Base-by-base conservation (phyloP, 345 rosid genomes). In the Clarkia xantiana region DNA sequence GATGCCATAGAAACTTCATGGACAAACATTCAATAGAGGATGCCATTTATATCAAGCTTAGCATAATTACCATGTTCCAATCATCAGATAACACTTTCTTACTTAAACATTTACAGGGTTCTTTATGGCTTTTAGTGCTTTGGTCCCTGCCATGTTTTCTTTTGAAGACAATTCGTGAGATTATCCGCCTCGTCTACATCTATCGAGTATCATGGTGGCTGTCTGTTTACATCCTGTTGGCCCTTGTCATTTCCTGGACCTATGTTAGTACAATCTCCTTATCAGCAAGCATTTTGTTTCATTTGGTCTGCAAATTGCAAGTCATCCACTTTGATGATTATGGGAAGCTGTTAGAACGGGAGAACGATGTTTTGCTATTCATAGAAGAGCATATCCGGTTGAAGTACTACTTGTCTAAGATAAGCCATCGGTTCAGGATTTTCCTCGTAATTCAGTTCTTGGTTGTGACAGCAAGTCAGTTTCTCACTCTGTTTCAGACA, bases 371-470 rank as follows among this genome's bases (percentile, higher is more conserved):
- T 63, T 49, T 71, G 44, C 49, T 72, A 53, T 72, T 78, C 46
- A 80, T 82, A 22, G 74, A 80, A 39, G 94, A 85, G 62, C 97
- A 89, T 62, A 70, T 69, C 46, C 90, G 81, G 45, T 71, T 89
- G 11, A 75, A 94, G 0, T 59, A 77, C 66, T 67, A 89, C 59
- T 90, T 85, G 14, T 85, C 95, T 40, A 89, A 89, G 70, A 89
- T 89, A 64, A 89, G 97, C 75, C 97, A 89, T 65, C 78, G 94
- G 75, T 89, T 85, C 66, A 77, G 95, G 11, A 85, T 89, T 55
- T 89, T 78, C 68, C 94, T 89, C 51, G 70, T 89, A 61, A 67
- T 82, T 19, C 72, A 82, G 65, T 77, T 89, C 72, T 20, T 73
- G 66, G 78, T 82, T 14, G 94, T 89, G 58, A 82, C 94, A 1